phyloP scores from a whole-genome alignment of 768 basidiomycete species.

The Mycena filopes region DNA sequence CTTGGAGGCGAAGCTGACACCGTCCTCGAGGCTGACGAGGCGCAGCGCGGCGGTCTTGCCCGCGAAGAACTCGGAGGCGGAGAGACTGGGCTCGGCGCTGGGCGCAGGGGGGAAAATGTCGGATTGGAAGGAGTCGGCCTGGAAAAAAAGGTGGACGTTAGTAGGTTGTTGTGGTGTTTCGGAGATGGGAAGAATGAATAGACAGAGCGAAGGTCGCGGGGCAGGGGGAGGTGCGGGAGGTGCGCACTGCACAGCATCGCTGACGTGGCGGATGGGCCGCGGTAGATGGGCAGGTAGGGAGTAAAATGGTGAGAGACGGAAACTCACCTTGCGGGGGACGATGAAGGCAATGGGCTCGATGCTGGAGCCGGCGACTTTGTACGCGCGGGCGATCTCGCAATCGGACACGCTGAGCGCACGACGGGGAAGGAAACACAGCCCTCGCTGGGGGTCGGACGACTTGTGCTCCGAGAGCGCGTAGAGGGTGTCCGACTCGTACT shows the following conservation, averaged over 20 bases:
- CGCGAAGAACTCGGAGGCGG: constrained; percentile 87
- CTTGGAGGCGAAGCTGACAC: constrained; percentile 49
- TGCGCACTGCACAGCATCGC: no score
- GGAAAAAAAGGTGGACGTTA: constrained; percentile 28
- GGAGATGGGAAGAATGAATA: constrained; percentile 47
- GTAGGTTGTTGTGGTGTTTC: constrained; percentile 38
- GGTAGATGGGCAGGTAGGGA: background rate
- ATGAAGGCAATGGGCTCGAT: constrained; percentile 96
- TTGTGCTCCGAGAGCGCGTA: constrained; percentile 85
- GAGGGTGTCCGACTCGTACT: constrained; percentile 89
- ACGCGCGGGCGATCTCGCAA: constrained; percentile 95
- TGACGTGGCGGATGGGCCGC: background rate
- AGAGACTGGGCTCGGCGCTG: constrained; percentile 81
- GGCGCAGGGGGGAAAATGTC: constrained; percentile 95
- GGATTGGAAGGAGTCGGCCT: constrained; percentile 96
- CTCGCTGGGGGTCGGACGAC: constrained; percentile 92
- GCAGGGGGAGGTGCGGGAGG: no score
- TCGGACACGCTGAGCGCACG: constrained; percentile 89
- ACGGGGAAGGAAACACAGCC: constrained; percentile 96
- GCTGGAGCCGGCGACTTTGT: constrained; percentile 79
- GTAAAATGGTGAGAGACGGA: background rate
- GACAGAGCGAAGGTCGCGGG: constrained; percentile 24
- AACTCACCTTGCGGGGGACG: constrained; percentile 87
- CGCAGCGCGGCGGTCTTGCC: constrained; percentile 86
- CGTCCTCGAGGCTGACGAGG: constrained; percentile 82